phyloP scores from a whole-genome alignment of 805 yeast genomes.

The Tetrapisispora namnaoensis region DNA sequence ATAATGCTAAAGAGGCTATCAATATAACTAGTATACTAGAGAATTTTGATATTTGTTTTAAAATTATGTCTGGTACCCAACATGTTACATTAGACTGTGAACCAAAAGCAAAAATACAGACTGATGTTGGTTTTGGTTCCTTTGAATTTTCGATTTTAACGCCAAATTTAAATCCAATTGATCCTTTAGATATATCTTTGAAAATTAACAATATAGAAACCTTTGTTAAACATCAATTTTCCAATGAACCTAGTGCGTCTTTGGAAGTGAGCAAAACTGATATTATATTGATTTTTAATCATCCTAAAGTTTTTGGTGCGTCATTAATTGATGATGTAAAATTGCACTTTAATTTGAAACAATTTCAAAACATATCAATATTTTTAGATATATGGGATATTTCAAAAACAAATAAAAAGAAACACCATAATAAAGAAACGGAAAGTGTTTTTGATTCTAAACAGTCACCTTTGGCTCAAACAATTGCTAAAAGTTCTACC shows the following conservation, averaged over 20 bases:
- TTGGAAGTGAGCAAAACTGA: slow-evolving; percentile 39
- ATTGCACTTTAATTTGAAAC: slow-evolving; percentile 67
- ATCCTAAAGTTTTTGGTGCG: slow-evolving; percentile 37
- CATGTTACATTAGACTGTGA: slow-evolving; percentile 75
- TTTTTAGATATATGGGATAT: slow-evolving; percentile 81
- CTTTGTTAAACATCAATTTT: slow-evolving; percentile 80
- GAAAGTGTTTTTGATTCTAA: neutral
- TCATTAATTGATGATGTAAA: slow-evolving; percentile 45
- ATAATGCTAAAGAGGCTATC: slow-evolving; percentile 9
- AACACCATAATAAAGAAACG: neutral
- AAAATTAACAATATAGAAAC: slow-evolving; percentile 51
- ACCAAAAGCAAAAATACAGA: slow-evolving; percentile 88
- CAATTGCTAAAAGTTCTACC: slow-evolving; percentile 37
- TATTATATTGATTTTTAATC: slow-evolving; percentile 39
- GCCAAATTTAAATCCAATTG: slow-evolving; percentile 33
- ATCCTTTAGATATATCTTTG: slow-evolving; percentile 37
- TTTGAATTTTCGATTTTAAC: slow-evolving; percentile 51
- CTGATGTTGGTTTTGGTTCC: slow-evolving; percentile 64
- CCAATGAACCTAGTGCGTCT: slow-evolving; percentile 80
- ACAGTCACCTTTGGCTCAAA: neutral
- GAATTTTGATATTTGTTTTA: slow-evolving; percentile 51
- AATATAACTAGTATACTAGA: slow-evolving; percentile 40
- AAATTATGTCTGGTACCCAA: slow-evolving; percentile 62
- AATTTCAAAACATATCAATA: slow-evolving; percentile 74
- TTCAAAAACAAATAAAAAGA: slow-evolving; percentile 18